Conservation (phyloP, 768 basidiomycete species). For the Mycena kentingensis region DNA sequence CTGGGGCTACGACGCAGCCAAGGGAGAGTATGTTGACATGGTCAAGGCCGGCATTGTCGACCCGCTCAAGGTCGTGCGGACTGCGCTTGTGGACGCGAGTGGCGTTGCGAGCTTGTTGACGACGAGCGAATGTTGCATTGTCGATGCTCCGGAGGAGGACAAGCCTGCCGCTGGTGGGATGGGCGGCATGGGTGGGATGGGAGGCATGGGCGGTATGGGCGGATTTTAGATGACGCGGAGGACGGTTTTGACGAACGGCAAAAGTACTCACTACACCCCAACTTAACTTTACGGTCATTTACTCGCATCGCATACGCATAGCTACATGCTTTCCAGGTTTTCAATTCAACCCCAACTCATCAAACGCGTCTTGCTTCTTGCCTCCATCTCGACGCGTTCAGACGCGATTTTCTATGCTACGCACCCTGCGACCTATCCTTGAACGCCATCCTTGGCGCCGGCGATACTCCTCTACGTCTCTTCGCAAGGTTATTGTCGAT, state of each 20-base stretch:
- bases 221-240: constrained; percentile 25
- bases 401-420: too few species aligned
- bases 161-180: constrained; percentile 40
- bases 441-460: too few species aligned
- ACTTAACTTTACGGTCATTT: too few species aligned
- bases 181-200: constrained; percentile 63
- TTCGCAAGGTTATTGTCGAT: constrained; percentile 18
- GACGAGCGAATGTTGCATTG: constrained; percentile 90
- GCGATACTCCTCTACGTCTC: not conserved
- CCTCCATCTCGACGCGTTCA: too few species aligned
- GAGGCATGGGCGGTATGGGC: constrained; percentile 43
- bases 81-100: constrained; percentile 86
- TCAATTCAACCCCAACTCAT: too few species aligned
- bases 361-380: too few species aligned
- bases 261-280: not conserved
- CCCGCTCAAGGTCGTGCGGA: constrained; percentile 93
- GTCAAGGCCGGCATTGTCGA: constrained; percentile 93
- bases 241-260: not conserved
- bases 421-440: too few species aligned
- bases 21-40: constrained; percentile 95
- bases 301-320: too few species aligned
- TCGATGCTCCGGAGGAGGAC: constrained; percentile 86
- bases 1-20: constrained; percentile 89
- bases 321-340: too few species aligned
- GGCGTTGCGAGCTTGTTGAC: constrained; percentile 94